A percentile compares a stretch with the other conserved stretches of the same genome.
phyloP scores from a whole-genome alignment of 805 yeast species.

The Wickerhamiella cacticola region DNA sequence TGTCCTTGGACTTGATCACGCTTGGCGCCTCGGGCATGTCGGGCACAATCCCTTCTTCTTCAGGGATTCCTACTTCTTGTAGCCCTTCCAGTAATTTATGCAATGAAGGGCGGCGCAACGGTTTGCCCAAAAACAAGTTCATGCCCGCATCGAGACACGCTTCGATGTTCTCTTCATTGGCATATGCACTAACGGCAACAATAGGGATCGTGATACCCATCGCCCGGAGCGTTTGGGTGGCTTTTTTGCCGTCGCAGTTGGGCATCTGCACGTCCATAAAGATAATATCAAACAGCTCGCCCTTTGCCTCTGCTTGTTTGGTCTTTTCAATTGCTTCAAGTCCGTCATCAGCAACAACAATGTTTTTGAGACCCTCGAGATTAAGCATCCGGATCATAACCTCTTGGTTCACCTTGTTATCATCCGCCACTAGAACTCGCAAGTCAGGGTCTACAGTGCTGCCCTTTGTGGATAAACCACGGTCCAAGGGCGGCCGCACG shows the following conservation, averaged over 20 bases:
- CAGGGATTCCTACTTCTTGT: slow-evolving; percentile 7
- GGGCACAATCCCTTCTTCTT: background rate
- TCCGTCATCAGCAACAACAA: slow-evolving; percentile 81
- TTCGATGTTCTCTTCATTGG: slow-evolving; percentile 79
- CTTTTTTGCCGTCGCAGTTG: slow-evolving; percentile 73
- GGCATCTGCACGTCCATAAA: slow-evolving; percentile 99
- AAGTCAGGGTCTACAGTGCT: slow-evolving; percentile 13
- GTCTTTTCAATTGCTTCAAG: slow-evolving; percentile 70
- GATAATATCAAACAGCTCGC: slow-evolving; percentile 46
- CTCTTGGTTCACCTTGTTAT: slow-evolving; percentile 86
- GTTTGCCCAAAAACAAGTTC: slow-evolving; percentile 84
- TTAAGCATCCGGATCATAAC: slow-evolving; percentile 80
- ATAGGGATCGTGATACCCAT: slow-evolving; percentile 58
- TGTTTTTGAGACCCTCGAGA: slow-evolving; percentile 62
- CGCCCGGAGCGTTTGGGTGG: slow-evolving; percentile 60
- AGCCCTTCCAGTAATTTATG: slow-evolving; percentile 21
- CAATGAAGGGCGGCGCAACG: slow-evolving; percentile 31
- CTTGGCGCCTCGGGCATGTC: background rate
- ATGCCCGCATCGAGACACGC: slow-evolving; percentile 84
- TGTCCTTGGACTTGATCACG: no score
- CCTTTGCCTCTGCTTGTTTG: slow-evolving; percentile 32
- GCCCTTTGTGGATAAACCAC: slow-evolving; percentile 12
- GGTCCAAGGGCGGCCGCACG: slow-evolving; percentile 12
- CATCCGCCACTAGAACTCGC: slow-evolving; percentile 79
- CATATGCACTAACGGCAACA: slow-evolving; percentile 90